phyloP scores from a whole-genome alignment of 2,329 filamentous ascomycete genomes.

The Venturia oleaginea region DNA sequence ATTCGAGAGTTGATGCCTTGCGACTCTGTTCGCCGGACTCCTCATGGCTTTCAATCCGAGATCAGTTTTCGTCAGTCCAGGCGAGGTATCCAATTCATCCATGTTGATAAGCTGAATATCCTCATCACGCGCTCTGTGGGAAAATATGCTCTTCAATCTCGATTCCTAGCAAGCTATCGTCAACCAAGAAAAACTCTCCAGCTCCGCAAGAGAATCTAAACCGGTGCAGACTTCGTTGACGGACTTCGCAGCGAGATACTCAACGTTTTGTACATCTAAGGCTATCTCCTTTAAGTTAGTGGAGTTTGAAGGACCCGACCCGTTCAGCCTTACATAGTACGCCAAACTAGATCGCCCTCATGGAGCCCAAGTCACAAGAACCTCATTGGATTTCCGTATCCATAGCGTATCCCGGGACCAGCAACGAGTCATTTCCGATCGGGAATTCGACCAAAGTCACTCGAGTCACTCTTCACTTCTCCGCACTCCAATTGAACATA shows the following conservation, averaged over 20 bases:
- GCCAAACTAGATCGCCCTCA: not conserved
- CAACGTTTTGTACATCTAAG: not conserved
- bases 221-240: not conserved
- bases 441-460: not conserved
- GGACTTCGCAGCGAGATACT: not conserved
- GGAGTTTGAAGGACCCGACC: not conserved
- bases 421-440: not conserved
- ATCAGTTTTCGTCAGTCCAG: not conserved
- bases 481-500: not conserved
- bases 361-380: not conserved
- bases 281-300: not conserved
- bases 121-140: not conserved
- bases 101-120: not conserved
- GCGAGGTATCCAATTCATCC: not conserved
- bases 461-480: not conserved
- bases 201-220: not conserved
- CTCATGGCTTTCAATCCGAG: not conserved
- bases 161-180: not conserved
- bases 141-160: not conserved
- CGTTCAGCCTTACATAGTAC: constrained; percentile 4
- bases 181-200: not conserved
- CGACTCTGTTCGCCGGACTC: not conserved
- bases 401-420: not conserved
- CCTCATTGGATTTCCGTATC: not conserved
- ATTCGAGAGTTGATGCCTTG: not conserved